phyloP scores from a whole-genome alignment of 176 grass and related monocot genomes.

The Cenchrus americanus region DNA sequence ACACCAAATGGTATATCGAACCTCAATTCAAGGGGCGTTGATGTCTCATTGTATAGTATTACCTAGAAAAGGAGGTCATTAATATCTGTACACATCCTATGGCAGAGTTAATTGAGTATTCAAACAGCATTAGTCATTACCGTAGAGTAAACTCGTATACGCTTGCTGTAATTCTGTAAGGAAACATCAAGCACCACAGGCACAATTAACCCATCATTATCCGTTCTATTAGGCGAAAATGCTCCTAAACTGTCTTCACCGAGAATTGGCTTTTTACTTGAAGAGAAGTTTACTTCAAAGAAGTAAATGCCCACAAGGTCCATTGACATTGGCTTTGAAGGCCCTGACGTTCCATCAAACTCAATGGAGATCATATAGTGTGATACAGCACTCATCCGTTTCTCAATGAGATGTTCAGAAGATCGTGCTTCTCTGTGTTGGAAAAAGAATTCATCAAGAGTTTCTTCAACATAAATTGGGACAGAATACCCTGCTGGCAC shows the following conservation, averaged over 20 bases:
- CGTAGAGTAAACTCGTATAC: slow-evolving; percentile 85
- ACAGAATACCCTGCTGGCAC: slow-evolving; percentile 79
- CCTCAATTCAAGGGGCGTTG: slow-evolving; percentile 79
- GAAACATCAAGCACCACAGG: slow-evolving; percentile 97
- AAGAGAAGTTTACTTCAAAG: slow-evolving; percentile 94
- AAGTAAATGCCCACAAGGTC: slow-evolving; percentile 91
- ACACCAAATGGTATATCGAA: slow-evolving; percentile 98
- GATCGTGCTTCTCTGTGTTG: slow-evolving; percentile 60
- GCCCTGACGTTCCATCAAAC: slow-evolving; percentile 81
- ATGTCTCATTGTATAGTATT: slow-evolving; percentile 87
- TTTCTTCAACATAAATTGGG: slow-evolving; percentile 91
- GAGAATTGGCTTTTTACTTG: slow-evolving; percentile 58
- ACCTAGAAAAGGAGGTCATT: slow-evolving; percentile 62
- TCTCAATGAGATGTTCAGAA: slow-evolving; percentile 85
- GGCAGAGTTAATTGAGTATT: slow-evolving; percentile 40
- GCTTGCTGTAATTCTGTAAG: slow-evolving; percentile 95
- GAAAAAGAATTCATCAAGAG: slow-evolving; percentile 88
- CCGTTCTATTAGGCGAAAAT: slow-evolving; percentile 50
- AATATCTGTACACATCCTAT: slow-evolving; percentile 34
- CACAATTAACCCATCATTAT: slow-evolving; percentile 65
- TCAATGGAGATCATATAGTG: slow-evolving; percentile 97
- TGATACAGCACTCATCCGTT: slow-evolving; percentile 72
- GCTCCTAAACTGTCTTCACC: slow-evolving; percentile 52
- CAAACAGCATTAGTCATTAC: slow-evolving; percentile 62
- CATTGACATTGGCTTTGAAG: slow-evolving; percentile 92